Evolutionary conservation across 148 eudicot species (phyloP).

Genomic region (Cornus controversa): DNA sequence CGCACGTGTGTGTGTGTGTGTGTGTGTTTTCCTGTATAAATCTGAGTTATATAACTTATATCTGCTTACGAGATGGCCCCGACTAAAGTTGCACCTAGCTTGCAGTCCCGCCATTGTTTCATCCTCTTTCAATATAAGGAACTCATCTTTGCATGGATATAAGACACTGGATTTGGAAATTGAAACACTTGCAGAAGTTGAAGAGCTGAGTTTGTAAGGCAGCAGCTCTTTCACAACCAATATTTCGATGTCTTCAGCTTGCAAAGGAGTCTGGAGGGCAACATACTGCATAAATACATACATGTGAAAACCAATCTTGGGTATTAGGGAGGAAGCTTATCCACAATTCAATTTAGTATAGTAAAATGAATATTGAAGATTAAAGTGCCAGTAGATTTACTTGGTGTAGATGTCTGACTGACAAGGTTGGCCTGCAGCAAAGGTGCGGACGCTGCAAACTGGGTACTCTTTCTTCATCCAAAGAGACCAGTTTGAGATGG

Average conservation of each 20-base stretch:
- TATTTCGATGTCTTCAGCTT: not conserved
- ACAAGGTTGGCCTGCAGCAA: slow-evolving; percentile 45
- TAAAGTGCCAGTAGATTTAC: slow-evolving; percentile 25
- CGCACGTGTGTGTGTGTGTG: not conserved
- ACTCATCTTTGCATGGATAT: not conserved
- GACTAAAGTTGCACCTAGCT: slow-evolving; percentile 10
- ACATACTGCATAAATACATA: not conserved
- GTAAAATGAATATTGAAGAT: not conserved
- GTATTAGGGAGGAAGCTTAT: not conserved
- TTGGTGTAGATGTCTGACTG: slow-evolving; percentile 53
- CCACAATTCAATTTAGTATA: not conserved
- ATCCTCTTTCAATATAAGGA: not conserved
- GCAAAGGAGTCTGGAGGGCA: not conserved
- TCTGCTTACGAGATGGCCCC: slow-evolving; percentile 1
- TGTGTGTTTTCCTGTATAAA: not conserved
- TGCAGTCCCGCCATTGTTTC: not conserved
- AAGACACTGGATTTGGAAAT: too few species aligned
- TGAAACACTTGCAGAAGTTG: not conserved
- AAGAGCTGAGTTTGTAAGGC: not conserved
- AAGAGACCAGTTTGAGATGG: slow-evolving; percentile 53
- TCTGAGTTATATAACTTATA: not conserved
- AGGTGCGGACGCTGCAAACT: slow-evolving; percentile 42
- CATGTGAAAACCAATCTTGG: not conserved
- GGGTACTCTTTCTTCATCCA: slow-evolving; percentile 44
- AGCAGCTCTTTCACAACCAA: not conserved